Evolutionary conservation across 2,329 filamentous ascomycete genomes (phyloP).

Genomic region (Beauveria bassiana): DNA sequence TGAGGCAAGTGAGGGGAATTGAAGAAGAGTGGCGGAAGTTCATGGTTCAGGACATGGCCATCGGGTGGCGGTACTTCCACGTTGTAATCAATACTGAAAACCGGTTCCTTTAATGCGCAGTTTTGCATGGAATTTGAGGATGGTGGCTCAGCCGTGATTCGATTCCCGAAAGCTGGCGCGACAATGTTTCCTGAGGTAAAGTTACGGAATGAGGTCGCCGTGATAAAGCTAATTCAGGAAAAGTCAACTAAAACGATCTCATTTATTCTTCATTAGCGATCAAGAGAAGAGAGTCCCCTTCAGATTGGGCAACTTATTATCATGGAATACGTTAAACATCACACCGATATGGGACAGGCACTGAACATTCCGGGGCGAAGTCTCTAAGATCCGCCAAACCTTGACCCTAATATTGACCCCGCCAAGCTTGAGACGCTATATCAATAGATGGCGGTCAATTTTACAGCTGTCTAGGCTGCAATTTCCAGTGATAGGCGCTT

Average conservation of each 20-base stretch:
- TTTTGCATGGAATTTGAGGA: neutral
- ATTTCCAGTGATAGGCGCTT: neutral
- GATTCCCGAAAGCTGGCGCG: no score
- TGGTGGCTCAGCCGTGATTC: no score
- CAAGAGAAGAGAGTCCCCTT: no score
- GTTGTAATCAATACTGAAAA: neutral
- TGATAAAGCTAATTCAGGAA: no score
- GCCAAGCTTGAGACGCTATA: conserved; percentile 9
- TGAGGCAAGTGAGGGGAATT: conserved; percentile 1
- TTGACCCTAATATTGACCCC: conserved; percentile 9
- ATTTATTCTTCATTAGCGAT: no score
- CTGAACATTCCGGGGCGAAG: conserved; percentile 6
- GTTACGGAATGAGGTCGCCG: no score
- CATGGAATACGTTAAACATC: no score
- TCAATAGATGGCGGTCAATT: conserved; percentile 4
- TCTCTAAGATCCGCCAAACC: neutral
- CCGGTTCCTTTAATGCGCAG: neutral
- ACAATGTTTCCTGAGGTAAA: no score
- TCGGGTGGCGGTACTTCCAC: neutral
- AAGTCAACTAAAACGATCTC: no score
- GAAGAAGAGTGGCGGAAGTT: neutral
- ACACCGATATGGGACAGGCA: neutral
- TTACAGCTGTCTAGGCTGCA: neutral
- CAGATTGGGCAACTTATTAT: no score
- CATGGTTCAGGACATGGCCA: neutral